Conservation (phyloP, 306 rosid species). For the Cyclanthera cordifolia region DNA sequence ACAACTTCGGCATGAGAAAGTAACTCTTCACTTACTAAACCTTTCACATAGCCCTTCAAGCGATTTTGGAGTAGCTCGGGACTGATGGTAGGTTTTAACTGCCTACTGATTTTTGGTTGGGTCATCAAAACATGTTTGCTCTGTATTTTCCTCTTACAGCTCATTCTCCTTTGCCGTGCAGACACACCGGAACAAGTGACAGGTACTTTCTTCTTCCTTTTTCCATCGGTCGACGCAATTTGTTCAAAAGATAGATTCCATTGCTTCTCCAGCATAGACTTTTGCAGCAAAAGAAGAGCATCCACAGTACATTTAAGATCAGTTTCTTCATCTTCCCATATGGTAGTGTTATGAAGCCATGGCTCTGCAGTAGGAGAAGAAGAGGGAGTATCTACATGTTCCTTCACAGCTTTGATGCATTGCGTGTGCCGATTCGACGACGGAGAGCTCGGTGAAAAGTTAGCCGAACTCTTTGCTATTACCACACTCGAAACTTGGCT, state of each 20-base stretch:
- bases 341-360: conserved; percentile 28
- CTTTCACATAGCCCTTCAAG: conserved; percentile 66
- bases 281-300: conserved; percentile 78
- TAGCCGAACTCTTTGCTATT: conserved; percentile 47
- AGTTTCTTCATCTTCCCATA: conserved; percentile 42
- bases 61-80: conserved; percentile 49
- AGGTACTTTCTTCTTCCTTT: conserved; percentile 25
- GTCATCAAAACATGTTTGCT: conserved; percentile 20
- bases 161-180: conserved; percentile 84
- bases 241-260: conserved; percentile 69
- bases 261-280: conserved; percentile 92
- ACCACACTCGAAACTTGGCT: conserved; percentile 34
- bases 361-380: conserved; percentile 29
- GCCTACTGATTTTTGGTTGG: conserved; percentile 30
- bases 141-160: conserved; percentile 30
- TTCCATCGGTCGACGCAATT: conserved; percentile 22
- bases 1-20: conserved; percentile 88
- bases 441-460: conserved; percentile 32
- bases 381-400: conserved; percentile 38
- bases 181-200: conserved; percentile 91
- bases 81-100: conserved; percentile 30
- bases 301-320: conserved; percentile 58
- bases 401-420: conserved; percentile 59
- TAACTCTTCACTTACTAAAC: conserved; percentile 50
- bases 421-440: conserved; percentile 30